Base-by-base conservation (phyloP, 2,329 filamentous ascomycete genomes). In the Curvularia sp. region DNA sequence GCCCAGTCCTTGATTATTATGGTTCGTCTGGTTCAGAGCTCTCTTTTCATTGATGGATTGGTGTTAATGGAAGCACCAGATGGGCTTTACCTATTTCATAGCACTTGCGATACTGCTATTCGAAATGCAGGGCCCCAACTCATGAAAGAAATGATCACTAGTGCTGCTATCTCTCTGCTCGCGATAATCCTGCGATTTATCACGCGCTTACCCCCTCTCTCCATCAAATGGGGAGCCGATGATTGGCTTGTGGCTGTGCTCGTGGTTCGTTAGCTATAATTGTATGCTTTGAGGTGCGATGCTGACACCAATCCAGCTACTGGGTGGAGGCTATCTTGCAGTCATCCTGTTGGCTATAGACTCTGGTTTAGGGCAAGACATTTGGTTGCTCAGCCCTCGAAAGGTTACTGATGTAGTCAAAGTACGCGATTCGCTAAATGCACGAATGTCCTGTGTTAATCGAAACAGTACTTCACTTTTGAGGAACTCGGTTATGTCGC, bases 1-100 rank as follows among this genome's bases (percentile, higher is more conserved):
- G 45, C 13, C 28, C 45, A 9, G 45, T 48, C n/a, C 45, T 48
- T 34, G 45, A 18, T 13, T 48, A 48, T n/a, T 48, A 48, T 15
- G 45, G 45, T 48, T 34, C 8, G 45, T 48, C 13, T 21, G 10
- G 9, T 34, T 23, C 19, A 12, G 9, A 48, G 27, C 1, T 8
- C 28, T 13, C 10, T 19, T 23, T n/a, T 41, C 10, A 8, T 19
- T 5, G 4, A 41, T 12, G 3, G 4, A 23, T 8, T 12, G 8
- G 13, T 47, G n/a, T 13, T 47, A 15, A 47, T 27, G 5, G 12
- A 32, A 19, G 43, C 13, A 19, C 15, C 15, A 48, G 45, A 48
- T 7, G 45, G 45, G 8, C 27, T 21, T 15, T 48, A 19, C 19
- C 5, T 21, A 10, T 48, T 23, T 21, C 45, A 48, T n/a, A 21